Conservation (phyloP, 2,329 filamentous ascomycete species). For the Aspergillus ibericus region DNA sequence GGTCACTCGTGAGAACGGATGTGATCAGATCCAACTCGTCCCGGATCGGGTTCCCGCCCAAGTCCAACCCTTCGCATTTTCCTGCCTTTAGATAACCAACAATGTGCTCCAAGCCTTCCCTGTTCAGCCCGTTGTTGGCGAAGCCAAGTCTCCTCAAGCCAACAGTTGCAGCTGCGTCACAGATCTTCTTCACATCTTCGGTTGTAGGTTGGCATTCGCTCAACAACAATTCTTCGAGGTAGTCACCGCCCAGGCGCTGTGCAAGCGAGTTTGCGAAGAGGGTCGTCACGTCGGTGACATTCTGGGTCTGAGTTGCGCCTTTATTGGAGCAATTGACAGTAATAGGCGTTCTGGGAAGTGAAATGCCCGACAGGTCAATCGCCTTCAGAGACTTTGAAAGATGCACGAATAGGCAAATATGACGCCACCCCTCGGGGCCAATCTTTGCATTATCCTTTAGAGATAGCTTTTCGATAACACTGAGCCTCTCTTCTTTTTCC, state of each 20-base stretch:
- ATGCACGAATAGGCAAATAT: slow-evolving; percentile 85
- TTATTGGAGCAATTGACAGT: slow-evolving; percentile 26
- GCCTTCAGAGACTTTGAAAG: slow-evolving; percentile 83
- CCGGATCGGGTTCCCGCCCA: slow-evolving; percentile 77
- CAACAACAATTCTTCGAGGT: slow-evolving; percentile 79
- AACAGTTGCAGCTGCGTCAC: slow-evolving; percentile 79
- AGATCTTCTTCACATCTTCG: slow-evolving; percentile 69
- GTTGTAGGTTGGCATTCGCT: slow-evolving; percentile 74
- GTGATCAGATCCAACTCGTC: slow-evolving; percentile 50
- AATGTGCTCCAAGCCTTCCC: slow-evolving; percentile 72
- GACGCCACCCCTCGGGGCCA: slow-evolving; percentile 82
- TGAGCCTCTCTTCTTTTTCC: slow-evolving; percentile 45
- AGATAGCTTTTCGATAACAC: slow-evolving; percentile 81
- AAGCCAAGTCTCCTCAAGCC: slow-evolving; percentile 78
- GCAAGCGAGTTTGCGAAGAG: slow-evolving; percentile 74
- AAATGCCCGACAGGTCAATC: slow-evolving; percentile 81
- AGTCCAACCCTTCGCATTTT: slow-evolving; percentile 81
- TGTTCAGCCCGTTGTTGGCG: slow-evolving; percentile 76
- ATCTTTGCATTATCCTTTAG: slow-evolving; percentile 88
- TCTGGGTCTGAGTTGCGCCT: slow-evolving; percentile 15
- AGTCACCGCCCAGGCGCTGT: slow-evolving; percentile 71
- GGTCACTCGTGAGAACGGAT: slow-evolving; percentile 42
- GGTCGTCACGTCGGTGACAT: slow-evolving; percentile 56
- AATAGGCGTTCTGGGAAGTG: slow-evolving; percentile 61
- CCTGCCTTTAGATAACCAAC: slow-evolving; percentile 72